These are phyloP conservation scores for Citrus sp. DNA, from an alignment of 345 rosid species.

Conservation along the genomic window DNA sequence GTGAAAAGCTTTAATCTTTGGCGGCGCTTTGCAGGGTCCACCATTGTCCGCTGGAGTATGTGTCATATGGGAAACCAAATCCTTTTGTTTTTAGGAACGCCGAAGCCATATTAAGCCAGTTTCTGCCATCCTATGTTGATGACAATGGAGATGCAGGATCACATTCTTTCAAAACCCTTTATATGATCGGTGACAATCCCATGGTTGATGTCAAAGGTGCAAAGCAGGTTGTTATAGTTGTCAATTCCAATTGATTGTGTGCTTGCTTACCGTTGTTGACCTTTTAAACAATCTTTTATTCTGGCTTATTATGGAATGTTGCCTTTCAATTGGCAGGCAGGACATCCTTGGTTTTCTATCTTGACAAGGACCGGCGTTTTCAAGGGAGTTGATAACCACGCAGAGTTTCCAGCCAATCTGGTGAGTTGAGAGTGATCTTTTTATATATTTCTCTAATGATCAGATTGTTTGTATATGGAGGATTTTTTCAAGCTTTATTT, in stretches of 20 bases:
- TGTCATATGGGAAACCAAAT: slow-evolving; percentile 45
- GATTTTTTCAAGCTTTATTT: neutral
- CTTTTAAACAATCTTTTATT: neutral
- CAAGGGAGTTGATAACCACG: slow-evolving; percentile 29
- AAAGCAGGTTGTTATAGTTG: slow-evolving; percentile 11
- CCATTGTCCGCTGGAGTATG: slow-evolving; percentile 28
- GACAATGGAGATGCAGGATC: slow-evolving; percentile 2
- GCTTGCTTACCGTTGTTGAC: neutral
- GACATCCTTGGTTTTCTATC: slow-evolving; percentile 50
- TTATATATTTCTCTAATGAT: no score
- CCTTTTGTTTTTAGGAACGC: slow-evolving; percentile 44
- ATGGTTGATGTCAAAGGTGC: slow-evolving; percentile 49
- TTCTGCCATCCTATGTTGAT: slow-evolving; percentile 13
- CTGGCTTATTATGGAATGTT: neutral
- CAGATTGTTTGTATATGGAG: no score
- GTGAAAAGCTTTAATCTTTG: neutral
- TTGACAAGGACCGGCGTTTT: slow-evolving; percentile 49
- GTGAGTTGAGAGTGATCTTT: slow-evolving; percentile 19
- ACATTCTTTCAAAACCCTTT: slow-evolving; percentile 31
- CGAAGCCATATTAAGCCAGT: slow-evolving; percentile 31
- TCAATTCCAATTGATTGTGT: neutral
- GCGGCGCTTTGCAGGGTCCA: slow-evolving; percentile 30
- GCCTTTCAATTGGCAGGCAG: slow-evolving; percentile 28
- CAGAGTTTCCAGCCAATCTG: slow-evolving; percentile 43
- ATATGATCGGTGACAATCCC: slow-evolving; percentile 50